phyloP scores from a whole-genome alignment of 345 rosid species.

The Hibiscus trionum region DNA sequence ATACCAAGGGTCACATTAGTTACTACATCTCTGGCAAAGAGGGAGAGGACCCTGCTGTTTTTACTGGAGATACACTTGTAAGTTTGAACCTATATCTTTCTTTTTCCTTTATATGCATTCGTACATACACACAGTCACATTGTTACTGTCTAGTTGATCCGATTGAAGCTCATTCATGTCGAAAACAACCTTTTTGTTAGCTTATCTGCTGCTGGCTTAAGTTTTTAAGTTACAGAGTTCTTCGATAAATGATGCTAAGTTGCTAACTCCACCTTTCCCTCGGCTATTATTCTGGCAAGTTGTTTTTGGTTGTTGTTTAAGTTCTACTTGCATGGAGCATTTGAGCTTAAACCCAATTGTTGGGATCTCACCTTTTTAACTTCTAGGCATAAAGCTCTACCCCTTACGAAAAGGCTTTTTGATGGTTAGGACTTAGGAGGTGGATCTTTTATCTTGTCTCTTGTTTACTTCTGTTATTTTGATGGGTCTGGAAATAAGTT shows the following conservation, averaged over 20 bases:
- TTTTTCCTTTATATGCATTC: not conserved
- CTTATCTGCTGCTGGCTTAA: not conserved
- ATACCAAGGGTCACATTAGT: conserved; percentile 87
- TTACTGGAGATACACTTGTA: conserved; percentile 90
- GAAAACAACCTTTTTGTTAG: not conserved
- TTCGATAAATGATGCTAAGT: not conserved
- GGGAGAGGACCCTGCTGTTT: conserved; percentile 51
- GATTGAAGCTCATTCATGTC: conserved; percentile 1
- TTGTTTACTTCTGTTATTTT: conserved; percentile 7
- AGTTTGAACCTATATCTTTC: conserved; percentile 15
- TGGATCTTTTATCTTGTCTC: not conserved
- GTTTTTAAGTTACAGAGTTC: not conserved
- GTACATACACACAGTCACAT: not conserved
- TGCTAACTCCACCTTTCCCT: not conserved
- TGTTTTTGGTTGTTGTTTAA: not conserved
- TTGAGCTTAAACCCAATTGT: not conserved
- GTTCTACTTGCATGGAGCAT: not conserved
- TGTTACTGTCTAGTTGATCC: not conserved
- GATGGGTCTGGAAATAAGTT: not conserved
- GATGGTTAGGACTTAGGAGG: not conserved
- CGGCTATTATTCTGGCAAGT: conserved; percentile 34
- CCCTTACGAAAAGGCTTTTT: not conserved
- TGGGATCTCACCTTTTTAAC: not conserved
- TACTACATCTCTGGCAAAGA: conserved; percentile 41
- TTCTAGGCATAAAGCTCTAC: not conserved